These are phyloP conservation scores for Ilyonectria sp. DNA, from an alignment of 2,329 filamentous ascomycete species.

Conservation along the genomic window DNA sequence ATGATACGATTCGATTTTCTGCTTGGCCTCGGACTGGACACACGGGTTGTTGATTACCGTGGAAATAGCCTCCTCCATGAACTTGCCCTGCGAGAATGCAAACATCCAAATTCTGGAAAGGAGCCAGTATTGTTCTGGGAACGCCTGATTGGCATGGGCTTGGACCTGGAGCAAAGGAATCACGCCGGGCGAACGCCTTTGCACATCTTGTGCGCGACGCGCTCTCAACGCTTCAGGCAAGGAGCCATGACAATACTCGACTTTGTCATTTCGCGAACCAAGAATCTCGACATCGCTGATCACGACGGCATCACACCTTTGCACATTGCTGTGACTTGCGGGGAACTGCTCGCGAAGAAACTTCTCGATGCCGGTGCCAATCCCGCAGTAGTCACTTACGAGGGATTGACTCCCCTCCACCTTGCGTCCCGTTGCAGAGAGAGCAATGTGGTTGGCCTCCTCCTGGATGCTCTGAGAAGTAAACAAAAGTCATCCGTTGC, in stretches of 20 bases:
- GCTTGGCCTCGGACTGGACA: constrained; percentile 22
- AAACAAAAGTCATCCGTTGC: not conserved
- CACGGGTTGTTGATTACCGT: constrained; percentile 32
- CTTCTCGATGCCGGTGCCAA: constrained; percentile 57
- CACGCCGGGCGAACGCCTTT: constrained; percentile 41
- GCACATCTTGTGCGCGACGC: constrained; percentile 37
- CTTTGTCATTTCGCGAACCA: constrained; percentile 34
- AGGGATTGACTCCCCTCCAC: constrained; percentile 58
- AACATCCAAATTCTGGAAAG: not conserved
- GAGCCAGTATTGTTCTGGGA: constrained; percentile 24
- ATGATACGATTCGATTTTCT: constrained; percentile 23
- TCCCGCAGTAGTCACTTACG: constrained; percentile 46
- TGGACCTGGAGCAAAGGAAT: constrained; percentile 37
- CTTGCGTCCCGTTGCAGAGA: constrained; percentile 54
- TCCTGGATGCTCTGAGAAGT: constrained; percentile 38
- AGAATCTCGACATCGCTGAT: constrained; percentile 30
- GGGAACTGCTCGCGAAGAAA: constrained; percentile 38
- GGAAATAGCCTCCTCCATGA: constrained; percentile 47
- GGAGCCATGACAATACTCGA: constrained; percentile 20
- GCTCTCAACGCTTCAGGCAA: not conserved
- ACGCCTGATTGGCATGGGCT: constrained; percentile 28
- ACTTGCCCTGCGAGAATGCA: constrained; percentile 9
- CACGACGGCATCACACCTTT: constrained; percentile 42
- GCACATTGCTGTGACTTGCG: constrained; percentile 43
- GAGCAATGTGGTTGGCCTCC: constrained; percentile 52